Evolutionary conservation across 169 alveolate genomes (phyloP).

Genomic region (Pseudocohnilembus persalinus): DNA sequence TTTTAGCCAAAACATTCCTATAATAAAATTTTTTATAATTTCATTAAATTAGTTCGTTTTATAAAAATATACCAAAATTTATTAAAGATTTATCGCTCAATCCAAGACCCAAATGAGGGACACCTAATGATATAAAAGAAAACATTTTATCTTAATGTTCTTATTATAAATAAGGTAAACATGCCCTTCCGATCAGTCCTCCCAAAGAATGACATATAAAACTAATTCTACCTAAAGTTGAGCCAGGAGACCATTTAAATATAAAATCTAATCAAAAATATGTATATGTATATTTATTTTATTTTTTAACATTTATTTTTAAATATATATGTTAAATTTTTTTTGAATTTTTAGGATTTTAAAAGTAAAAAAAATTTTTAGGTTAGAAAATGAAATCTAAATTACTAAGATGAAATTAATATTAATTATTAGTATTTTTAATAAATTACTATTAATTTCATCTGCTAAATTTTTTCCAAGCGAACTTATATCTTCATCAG

Average conservation of each 20-base stretch:
- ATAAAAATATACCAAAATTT: neutral
- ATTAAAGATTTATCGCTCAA: slow-evolving; percentile 25
- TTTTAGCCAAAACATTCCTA: slow-evolving; percentile 91
- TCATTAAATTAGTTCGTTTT: too few relatives aligned
- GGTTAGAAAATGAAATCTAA: too few relatives aligned
- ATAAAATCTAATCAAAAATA: slow-evolving; percentile 44
- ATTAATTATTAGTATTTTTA: too few relatives aligned
- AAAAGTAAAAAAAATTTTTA: too few relatives aligned
- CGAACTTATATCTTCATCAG: slow-evolving; percentile 87
- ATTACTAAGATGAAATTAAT: too few relatives aligned
- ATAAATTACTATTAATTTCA: slow-evolving; percentile 54
- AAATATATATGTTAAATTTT: too few relatives aligned
- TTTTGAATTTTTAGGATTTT: too few relatives aligned
- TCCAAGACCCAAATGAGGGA: slow-evolving; percentile 94
- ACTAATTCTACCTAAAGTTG: slow-evolving; percentile 75
- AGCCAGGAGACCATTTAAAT: slow-evolving; percentile 76
- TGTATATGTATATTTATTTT: too few relatives aligned
- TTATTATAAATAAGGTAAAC: slow-evolving; percentile 85
- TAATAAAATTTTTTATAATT: slow-evolving; percentile 26
- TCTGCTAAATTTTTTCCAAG: slow-evolving; percentile 86
- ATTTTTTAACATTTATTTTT: too few relatives aligned
- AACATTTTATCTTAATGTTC: slow-evolving; percentile 79
- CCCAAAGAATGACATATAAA: slow-evolving; percentile 94
- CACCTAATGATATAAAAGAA: slow-evolving; percentile 82
- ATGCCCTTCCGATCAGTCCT: slow-evolving; percentile 93